phyloP scores from a whole-genome alignment of 2,329 filamentous ascomycete species.

The Zarea fungicola region DNA sequence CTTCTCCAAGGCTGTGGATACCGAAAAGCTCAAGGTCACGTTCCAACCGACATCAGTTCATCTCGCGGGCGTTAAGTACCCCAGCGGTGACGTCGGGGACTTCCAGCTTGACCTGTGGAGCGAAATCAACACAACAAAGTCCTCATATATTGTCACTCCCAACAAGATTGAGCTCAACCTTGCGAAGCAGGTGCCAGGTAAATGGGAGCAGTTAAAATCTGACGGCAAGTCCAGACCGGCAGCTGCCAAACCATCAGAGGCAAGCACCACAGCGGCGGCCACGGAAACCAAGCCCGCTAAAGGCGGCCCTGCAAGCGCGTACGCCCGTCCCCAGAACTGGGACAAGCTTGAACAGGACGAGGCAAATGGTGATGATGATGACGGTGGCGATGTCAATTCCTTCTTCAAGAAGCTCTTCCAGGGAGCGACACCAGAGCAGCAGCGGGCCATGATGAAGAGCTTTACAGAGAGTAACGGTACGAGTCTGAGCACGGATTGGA shows the following conservation, averaged over 20 bases:
- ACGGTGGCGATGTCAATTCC: conserved; percentile 59
- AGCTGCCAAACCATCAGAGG: not conserved
- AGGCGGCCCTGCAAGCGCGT: conserved; percentile 64
- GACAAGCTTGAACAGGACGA: conserved; percentile 58
- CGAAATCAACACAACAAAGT: conserved; percentile 55
- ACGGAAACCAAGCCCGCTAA: too few species aligned
- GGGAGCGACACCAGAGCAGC: conserved; percentile 69
- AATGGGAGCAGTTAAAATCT: conserved; percentile 50
- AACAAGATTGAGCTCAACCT: conserved; percentile 78
- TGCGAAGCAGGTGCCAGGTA: conserved; percentile 61
- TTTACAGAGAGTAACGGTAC: conserved; percentile 93
- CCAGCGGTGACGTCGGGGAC: conserved; percentile 51
- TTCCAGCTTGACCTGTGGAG: conserved; percentile 62
- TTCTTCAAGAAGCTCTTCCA: conserved; percentile 94
- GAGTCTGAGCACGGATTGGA: conserved; percentile 86
- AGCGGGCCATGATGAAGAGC: conserved; percentile 96
- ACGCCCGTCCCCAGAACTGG: conserved; percentile 83
- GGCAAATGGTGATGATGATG: conserved; percentile 51
- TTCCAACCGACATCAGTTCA: conserved; percentile 24
- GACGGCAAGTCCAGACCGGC: conserved; percentile 14
- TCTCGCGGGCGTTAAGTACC: conserved; percentile 28
- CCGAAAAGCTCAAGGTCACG: conserved; percentile 35
- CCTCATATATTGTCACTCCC: conserved; percentile 60
- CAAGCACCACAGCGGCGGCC: not conserved
- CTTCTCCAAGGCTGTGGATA: conserved; percentile 38